Percentiles rank a stretch among this genome's conserved stretches.
Conservation (phyloP, 805 yeast genomes). For the Cyberlindnera maritima region DNA sequence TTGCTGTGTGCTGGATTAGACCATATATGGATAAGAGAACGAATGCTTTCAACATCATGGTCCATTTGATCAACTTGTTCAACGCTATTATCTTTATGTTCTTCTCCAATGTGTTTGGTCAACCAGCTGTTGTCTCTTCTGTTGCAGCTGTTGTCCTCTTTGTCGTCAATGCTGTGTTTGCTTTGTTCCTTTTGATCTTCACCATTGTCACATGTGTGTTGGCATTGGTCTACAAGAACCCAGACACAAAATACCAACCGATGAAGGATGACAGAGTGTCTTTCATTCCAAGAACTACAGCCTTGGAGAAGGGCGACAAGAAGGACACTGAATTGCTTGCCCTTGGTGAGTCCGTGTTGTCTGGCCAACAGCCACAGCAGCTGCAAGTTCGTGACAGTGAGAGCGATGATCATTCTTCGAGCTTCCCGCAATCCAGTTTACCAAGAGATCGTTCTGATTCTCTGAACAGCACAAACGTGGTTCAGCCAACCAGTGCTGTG, state of each 20-base stretch:
- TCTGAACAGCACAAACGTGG: conserved; percentile 12
- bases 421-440: conserved; percentile 17
- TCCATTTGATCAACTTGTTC: conserved; percentile 73
- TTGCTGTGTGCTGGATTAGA: conserved; percentile 61
- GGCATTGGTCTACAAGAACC: conserved; percentile 84
- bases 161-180: conserved; percentile 84
- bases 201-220: conserved; percentile 84
- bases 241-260: conserved; percentile 93
- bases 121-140: conserved; percentile 85
- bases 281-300: conserved; percentile 67
- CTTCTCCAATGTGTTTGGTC: conserved; percentile 79
- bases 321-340: conserved; percentile 30
- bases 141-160: conserved; percentile 90
- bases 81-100: conserved; percentile 87
- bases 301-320: conserved; percentile 24
- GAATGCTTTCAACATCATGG: conserved; percentile 86
- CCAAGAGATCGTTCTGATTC: conserved; percentile 24
- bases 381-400: conserved; percentile 17
- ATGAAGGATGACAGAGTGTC: conserved; percentile 95
- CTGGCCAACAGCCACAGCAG: conserved; percentile 29
- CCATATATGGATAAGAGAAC: conserved; percentile 96
- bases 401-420: conserved; percentile 12
- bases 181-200: conserved; percentile 75
- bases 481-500: conserved; percentile 28
- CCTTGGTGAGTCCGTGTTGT: conserved; percentile 28